phyloP scores from a whole-genome alignment of 805 yeast genomes.

The Yamadazyma laniorum region DNA sequence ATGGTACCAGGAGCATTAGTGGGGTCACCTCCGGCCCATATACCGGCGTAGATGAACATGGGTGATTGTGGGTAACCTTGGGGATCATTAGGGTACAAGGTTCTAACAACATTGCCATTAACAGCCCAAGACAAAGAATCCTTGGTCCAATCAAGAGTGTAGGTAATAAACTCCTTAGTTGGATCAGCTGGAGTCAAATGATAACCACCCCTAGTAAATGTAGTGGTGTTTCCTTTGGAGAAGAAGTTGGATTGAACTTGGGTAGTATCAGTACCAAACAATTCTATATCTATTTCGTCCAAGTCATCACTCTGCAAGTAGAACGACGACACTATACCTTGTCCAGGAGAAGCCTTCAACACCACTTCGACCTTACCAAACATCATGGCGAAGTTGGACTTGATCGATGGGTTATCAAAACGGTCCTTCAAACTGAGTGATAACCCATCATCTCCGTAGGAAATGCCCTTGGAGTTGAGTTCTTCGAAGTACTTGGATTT shows the following conservation, averaged over 20 bases:
- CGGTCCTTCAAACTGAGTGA: constrained; percentile 56
- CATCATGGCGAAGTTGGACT: constrained; percentile 81
- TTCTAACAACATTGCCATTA: constrained; percentile 69
- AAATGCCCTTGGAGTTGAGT: constrained; percentile 21
- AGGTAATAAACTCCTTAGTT: constrained; percentile 62
- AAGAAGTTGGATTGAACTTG: constrained; percentile 79
- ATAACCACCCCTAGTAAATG: constrained; percentile 78
- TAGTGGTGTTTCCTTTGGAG: constrained; percentile 73
- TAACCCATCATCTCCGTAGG: constrained; percentile 56
- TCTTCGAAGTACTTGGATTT: constrained; percentile 21
- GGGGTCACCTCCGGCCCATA: constrained; percentile 85
- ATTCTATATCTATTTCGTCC: constrained; percentile 88
- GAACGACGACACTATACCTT: constrained; percentile 77
- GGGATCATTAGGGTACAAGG: constrained; percentile 49
- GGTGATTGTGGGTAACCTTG: constrained; percentile 92
- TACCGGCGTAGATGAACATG: constrained; percentile 65
- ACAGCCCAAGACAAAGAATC: constrained; percentile 65
- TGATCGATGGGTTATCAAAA: constrained; percentile 75
- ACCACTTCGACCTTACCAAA: constrained; percentile 79
- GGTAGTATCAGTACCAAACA: constrained; percentile 76
- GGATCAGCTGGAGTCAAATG: constrained; percentile 57
- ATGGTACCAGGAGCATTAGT: constrained; percentile 64
- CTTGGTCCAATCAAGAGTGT: constrained; percentile 81
- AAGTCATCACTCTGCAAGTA: constrained; percentile 79
- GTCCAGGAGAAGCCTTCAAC: constrained; percentile 71